Percentiles rank a stretch among this genome's conserved stretches.
phyloP scores from a whole-genome alignment of 306 rosid genomes.

The Fragaria nilgerrensis region DNA sequence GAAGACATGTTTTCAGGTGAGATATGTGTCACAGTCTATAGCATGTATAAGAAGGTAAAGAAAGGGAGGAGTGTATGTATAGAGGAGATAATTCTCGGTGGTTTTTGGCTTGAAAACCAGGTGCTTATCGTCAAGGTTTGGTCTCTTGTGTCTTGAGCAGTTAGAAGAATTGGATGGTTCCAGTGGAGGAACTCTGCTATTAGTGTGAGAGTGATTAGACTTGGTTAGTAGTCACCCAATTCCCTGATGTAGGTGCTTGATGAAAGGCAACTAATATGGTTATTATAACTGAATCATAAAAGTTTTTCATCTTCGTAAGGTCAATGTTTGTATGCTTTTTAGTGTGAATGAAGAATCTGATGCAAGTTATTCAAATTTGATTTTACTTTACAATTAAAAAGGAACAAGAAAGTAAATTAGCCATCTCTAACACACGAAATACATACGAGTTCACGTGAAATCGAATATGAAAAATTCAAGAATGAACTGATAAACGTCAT shows the following conservation, averaged over 20 bases:
- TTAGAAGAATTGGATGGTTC: conserved; percentile 4
- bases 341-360: background rate
- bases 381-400: background rate
- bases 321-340: background rate
- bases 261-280: background rate
- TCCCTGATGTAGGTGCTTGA: background rate
- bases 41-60: conserved; percentile 7
- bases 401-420: background rate
- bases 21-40: background rate
- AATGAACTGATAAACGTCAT: background rate
- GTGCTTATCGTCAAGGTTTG: conserved; percentile 22
- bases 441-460: background rate
- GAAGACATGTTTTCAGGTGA: conserved; percentile 35
- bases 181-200: background rate
- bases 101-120: conserved; percentile 41
- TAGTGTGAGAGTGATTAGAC: background rate
- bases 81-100: background rate
- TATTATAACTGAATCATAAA: background rate
- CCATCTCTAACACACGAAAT: background rate
- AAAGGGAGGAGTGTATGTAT: conserved; percentile 23
- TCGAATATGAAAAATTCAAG: background rate
- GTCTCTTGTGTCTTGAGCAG: conserved; percentile 26
- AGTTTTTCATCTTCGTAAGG: conserved; percentile 1
- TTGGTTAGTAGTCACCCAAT: background rate
- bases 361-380: background rate